A percentile compares a stretch with the other conserved stretches of the same genome.
Evolutionary conservation across 768 basidiomycete species (phyloP).

Genomic region (Boletus reticuloceps): DNA sequence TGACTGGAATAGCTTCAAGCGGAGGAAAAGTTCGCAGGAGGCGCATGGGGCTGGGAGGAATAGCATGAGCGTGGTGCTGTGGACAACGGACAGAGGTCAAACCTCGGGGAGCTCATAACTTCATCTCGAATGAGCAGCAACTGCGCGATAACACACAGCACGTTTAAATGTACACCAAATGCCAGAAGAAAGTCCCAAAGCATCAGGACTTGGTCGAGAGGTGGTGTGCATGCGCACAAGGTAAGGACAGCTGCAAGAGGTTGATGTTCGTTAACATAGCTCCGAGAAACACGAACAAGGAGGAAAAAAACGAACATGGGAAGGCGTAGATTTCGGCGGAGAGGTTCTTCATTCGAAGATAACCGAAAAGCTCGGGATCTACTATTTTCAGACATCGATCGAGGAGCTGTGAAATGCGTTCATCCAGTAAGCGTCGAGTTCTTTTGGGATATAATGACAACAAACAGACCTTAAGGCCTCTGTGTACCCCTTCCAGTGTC

Average conservation of each 20-base stretch:
- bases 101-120: conserved; percentile 87
- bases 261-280: background rate
- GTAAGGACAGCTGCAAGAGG: conserved; percentile 75
- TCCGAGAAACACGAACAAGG: background rate
- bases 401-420: conserved; percentile 58
- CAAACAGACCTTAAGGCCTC: conserved; percentile 77
- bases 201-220: conserved; percentile 89
- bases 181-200: conserved; percentile 98
- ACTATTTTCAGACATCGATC: conserved; percentile 91
- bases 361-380: conserved; percentile 78
- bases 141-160: conserved; percentile 96
- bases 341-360: conserved; percentile 86
- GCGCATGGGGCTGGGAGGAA: conserved; percentile 77
- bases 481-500: conserved; percentile 92
- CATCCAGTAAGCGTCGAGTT: background rate
- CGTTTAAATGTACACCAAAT: conserved; percentile 95
- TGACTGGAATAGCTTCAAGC: conserved; percentile 80
- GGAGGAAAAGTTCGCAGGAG: conserved; percentile 92
- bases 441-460: background rate
- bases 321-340: conserved; percentile 98
- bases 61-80: background rate
- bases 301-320: conserved; percentile 64
- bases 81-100: conserved; percentile 17
- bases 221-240: conserved; percentile 94
- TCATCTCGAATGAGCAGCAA: conserved; percentile 86